Conservation (phyloP, 352 stramenopile genomes). For the Aphanomyces astaci region DNA sequence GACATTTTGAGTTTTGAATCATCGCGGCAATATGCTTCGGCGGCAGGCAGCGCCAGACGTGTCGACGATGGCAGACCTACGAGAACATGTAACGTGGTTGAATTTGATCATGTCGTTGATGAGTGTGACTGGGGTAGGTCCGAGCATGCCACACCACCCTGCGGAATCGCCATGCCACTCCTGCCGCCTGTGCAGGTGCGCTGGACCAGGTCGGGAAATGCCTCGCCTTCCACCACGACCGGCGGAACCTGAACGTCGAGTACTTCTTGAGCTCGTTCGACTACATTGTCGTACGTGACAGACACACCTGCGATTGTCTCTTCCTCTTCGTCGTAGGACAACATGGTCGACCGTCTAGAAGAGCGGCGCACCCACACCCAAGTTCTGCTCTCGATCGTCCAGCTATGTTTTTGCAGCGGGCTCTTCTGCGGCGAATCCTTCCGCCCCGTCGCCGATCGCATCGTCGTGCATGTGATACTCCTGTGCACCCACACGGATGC, state of each 20-base stretch:
- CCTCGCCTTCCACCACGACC: neutral
- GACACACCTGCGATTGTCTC: too few species aligned
- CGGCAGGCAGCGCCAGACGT: too few species aligned
- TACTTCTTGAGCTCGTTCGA: conserved; percentile 11
- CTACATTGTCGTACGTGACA: conserved; percentile 6
- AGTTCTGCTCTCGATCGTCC: neutral
- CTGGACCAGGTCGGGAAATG: neutral
- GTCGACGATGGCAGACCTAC: neutral
- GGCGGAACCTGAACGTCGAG: neutral
- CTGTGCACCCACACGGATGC: conserved; percentile 1
- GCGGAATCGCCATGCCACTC: neutral
- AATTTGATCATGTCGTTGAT: neutral
- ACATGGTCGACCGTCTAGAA: conserved; percentile 7
- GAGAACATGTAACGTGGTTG: neutral
- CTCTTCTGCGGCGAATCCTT: conserved; percentile 11
- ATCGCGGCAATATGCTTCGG: neutral
- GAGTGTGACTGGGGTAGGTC: neutral
- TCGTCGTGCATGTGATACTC: conserved; percentile 1
- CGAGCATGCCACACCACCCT: neutral
- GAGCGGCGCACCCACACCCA: neutral
- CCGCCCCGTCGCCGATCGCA: neutral
- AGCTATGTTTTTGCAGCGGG: neutral
- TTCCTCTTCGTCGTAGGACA: conserved; percentile 10
- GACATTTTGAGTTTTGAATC: neutral
- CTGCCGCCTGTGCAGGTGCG: neutral